These are phyloP conservation scores for Bromus sterilis DNA, from an alignment of 176 grass and related monocot genomes.

Conservation along the genomic window DNA sequence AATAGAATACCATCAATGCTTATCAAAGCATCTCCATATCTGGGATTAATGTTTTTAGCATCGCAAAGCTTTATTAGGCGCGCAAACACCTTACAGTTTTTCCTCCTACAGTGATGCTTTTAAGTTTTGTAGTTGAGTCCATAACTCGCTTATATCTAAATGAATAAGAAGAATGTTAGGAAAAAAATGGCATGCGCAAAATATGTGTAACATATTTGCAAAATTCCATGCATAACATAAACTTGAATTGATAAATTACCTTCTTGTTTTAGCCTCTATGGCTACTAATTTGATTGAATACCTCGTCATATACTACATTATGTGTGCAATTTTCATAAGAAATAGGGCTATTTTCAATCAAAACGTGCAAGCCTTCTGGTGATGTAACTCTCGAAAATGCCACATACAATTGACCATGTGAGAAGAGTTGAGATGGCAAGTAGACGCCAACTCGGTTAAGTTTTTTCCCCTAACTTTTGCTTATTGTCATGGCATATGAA, in stretches of 20 bases:
- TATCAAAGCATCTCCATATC: not conserved
- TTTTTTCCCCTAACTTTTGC: not conserved
- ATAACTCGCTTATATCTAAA: not conserved
- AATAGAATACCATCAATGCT: not conserved
- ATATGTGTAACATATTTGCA: too few relatives aligned
- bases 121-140: not conserved
- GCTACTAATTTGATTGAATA: not conserved
- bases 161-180: not conserved
- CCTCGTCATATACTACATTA: not conserved
- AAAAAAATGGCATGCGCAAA: not conserved
- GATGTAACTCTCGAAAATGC: not conserved
- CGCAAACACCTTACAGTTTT: not conserved
- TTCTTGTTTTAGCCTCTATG: not conserved
- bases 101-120: not conserved
- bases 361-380: not conserved
- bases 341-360: not conserved
- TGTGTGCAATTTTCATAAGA: not conserved
- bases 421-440: not conserved
- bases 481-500: not conserved
- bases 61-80: not conserved
- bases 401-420: constrained; percentile 13
- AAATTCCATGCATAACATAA: too few relatives aligned
- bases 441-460: not conserved
- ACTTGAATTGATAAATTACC: not conserved
- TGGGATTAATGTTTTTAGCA: not conserved